Evolutionary conservation across 768 basidiomycete genomes (phyloP).

Genomic region (Pholiota molesta): DNA sequence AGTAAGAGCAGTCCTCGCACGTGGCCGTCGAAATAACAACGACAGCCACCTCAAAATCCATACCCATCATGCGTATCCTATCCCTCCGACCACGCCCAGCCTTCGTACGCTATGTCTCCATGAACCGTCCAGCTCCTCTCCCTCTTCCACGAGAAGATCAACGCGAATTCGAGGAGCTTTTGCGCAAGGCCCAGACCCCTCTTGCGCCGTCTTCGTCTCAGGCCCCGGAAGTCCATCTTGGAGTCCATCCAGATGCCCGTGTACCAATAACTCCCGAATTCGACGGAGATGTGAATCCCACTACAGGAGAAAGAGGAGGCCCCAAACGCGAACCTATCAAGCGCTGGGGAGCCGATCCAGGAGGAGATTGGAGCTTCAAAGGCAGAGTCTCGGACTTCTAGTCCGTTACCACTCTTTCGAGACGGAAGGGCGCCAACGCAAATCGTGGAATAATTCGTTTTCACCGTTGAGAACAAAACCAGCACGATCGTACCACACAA

Average conservation of each 20-base stretch:
- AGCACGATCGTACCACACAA: not conserved
- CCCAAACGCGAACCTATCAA: constrained; percentile 85
- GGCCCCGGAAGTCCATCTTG: constrained; percentile 43
- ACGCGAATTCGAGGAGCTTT: constrained; percentile 85
- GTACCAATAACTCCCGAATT: constrained; percentile 65
- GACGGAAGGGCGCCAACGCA: not conserved
- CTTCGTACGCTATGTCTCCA: constrained; percentile 30
- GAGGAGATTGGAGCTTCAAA: constrained; percentile 90
- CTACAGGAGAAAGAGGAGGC: constrained; percentile 84
- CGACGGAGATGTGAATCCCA: constrained; percentile 79
- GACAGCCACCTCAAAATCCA: no score
- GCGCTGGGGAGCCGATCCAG: constrained; percentile 52
- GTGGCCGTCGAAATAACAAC: not conserved
- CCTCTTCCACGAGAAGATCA: constrained; percentile 77
- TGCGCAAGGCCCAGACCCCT: constrained; percentile 58
- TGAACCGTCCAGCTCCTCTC: constrained; percentile 71
- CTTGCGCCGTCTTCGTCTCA: constrained; percentile 31
- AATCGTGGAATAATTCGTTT: not conserved
- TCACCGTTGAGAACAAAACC: not conserved
- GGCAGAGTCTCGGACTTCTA: constrained; percentile 89
- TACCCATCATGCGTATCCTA: constrained; percentile 1
- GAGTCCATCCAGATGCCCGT: constrained; percentile 73
- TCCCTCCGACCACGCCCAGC: not conserved
- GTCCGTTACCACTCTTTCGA: constrained; percentile 7
- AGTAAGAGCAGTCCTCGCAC: not conserved